Conservation (phyloP, 2,329 filamentous ascomycete genomes). For the Microsporum canis region DNA sequence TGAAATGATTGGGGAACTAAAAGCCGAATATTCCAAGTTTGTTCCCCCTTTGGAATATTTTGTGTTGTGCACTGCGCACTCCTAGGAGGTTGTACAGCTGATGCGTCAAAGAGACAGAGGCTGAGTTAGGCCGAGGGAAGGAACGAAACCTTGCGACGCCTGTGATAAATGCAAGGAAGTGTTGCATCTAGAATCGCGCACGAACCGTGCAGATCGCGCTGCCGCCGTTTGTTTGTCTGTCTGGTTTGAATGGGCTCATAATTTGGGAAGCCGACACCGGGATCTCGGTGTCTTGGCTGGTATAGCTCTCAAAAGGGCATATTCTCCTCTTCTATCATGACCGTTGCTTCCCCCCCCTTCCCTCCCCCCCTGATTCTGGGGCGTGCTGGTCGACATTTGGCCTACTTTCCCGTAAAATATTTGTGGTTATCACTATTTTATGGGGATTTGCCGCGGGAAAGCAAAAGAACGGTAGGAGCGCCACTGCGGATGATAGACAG, state of each 20-base stretch:
- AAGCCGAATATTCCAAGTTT: neutral
- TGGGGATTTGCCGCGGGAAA: constrained; percentile 4
- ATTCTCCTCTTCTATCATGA: neutral
- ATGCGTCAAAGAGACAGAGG: neutral
- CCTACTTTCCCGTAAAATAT: neutral
- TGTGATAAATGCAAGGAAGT: neutral
- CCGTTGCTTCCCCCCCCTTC: neutral
- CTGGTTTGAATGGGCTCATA: neutral
- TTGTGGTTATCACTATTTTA: neutral
- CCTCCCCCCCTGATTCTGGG: neutral
- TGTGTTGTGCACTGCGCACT: neutral
- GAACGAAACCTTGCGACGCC: neutral
- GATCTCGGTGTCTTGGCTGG: neutral
- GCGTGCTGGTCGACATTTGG: neutral
- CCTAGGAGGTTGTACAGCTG: neutral
- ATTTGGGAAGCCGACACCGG: constrained; percentile 1
- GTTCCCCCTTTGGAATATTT: neutral
- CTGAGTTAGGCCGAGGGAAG: constrained; percentile 1
- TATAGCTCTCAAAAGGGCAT: neutral
- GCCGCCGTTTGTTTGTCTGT: neutral
- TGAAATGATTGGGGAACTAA: neutral
- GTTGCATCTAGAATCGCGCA: constrained; percentile 3
- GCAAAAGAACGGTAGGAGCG: constrained; percentile 3
- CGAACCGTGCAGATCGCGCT: constrained; percentile 1
- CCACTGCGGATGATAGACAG: constrained; percentile 4